These are phyloP conservation scores for Populus simonii DNA, from an alignment of 345 rosid species.

Conservation along the genomic window DNA sequence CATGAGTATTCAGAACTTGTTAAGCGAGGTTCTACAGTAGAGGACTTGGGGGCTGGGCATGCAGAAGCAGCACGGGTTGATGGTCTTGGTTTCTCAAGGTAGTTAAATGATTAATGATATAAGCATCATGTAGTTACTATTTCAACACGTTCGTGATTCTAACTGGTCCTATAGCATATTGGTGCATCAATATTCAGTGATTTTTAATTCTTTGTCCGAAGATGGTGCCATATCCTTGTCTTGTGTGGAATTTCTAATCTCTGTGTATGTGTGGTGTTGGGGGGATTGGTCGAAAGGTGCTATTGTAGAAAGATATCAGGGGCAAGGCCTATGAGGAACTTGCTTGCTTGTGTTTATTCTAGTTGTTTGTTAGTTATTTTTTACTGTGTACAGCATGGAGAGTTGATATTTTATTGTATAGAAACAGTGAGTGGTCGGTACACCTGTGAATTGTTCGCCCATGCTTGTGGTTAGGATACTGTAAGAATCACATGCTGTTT, in stretches of 20 bases:
- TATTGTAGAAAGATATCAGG: not conserved
- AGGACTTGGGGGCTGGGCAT: constrained; percentile 92
- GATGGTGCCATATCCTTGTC: not conserved
- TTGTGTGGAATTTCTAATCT: not conserved
- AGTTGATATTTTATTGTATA: not conserved
- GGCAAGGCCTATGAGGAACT: too few relatives aligned
- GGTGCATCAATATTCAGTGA: not conserved
- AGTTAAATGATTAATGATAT: not conserved
- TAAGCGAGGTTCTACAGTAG: constrained; percentile 89
- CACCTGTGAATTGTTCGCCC: not conserved
- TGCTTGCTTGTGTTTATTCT: too few relatives aligned
- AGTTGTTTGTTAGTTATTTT: too few relatives aligned
- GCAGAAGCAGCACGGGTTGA: constrained; percentile 84
- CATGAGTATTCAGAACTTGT: constrained; percentile 87
- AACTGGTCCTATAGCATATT: not conserved
- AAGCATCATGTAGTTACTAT: not conserved
- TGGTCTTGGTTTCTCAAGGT: constrained; percentile 91
- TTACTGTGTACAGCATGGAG: too few relatives aligned
- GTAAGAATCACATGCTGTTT: not conserved
- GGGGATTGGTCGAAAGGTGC: not conserved
- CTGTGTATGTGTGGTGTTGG: not conserved
- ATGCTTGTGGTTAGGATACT: not conserved
- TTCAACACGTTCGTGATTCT: not conserved
- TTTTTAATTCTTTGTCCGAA: not conserved
- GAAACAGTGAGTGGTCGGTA: not conserved